A percentile compares a stretch with the other conserved stretches of the same genome.
phyloP scores from a whole-genome alignment of 2,329 filamentous ascomycete species.

The Aspergillus versicolor region DNA sequence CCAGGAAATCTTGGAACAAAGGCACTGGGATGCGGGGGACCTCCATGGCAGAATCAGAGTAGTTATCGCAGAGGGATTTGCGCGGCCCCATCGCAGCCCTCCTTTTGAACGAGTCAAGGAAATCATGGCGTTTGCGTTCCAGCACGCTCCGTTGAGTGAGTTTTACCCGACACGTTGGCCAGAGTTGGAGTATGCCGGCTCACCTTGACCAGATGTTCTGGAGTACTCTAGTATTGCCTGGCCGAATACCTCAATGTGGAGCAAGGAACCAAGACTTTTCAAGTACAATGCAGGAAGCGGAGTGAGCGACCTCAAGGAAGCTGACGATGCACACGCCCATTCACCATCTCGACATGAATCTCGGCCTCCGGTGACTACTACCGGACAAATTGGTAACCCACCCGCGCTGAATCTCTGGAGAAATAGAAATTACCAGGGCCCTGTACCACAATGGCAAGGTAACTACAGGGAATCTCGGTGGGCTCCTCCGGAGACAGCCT shows the following conservation, averaged over 20 bases:
- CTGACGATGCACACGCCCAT: constrained; percentile 60
- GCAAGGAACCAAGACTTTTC: constrained; percentile 44
- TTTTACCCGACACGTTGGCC: constrained; percentile 7
- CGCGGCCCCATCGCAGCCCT: constrained; percentile 45
- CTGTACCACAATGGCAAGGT: constrained; percentile 26
- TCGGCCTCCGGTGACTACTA: constrained; percentile 20
- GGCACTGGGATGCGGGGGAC: constrained; percentile 70
- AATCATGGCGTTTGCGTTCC: constrained; percentile 76
- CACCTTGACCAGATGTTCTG: constrained; percentile 60
- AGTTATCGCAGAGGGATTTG: constrained; percentile 71
- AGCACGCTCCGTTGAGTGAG: constrained; percentile 76
- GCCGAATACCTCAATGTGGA: constrained; percentile 73
- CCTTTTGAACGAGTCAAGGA: constrained; percentile 70
- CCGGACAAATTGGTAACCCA: constrained; percentile 21
- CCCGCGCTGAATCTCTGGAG: constrained; percentile 28
- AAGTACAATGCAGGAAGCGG: constrained; percentile 30
- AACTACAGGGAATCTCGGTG: constrained; percentile 27
- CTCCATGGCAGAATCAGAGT: constrained; percentile 73
- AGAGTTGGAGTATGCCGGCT: constrained; percentile 3
- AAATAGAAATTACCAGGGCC: constrained; percentile 31
- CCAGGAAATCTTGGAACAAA: constrained; percentile 65
- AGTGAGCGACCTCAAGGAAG: constrained; percentile 42
- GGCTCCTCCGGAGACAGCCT: constrained; percentile 28
- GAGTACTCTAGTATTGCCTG: constrained; percentile 74
- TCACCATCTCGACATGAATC: constrained; percentile 53